Evolutionary conservation across 169 alveolate species (phyloP), one percentile per base, ranked within the genome.

Genomic region (Plasmodium knowlesi): DNA sequence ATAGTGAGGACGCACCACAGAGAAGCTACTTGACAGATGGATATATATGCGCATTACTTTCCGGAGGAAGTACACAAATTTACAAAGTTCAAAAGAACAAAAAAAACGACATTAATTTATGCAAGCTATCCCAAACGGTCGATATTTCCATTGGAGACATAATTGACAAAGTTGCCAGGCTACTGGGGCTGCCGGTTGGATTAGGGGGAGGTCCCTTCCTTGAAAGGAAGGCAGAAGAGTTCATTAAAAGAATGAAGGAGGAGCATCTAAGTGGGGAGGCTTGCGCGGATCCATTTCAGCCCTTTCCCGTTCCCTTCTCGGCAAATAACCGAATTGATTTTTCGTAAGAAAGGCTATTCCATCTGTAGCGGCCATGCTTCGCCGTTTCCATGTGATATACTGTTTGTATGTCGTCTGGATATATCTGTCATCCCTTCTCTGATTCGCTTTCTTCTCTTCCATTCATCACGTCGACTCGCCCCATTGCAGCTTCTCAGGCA

Each of bases 121-220:
- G 88, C 34, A 88, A 88, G 71, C 41, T 88, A 19, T 54, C 94
- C 6, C 78, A 78, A 25, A 88, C 94, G 43, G 88, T 88, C 50
- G 94, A 88, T 54, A 88, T 88, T 57, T 78, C 94, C 53, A 34
- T 88, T 28, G 94, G 94, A 39, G 94, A 88, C 70, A 80, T 88
- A 61, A 88, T 88, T 78, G 94, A 88, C 50, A 88, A 88, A 80
- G 37, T 88, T 57, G 72, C 94, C 2, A 78, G 94, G 72, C 34
- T 54, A n/a, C 85, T 88, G 53, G 74, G 82, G 19, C 83, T 88
- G 1, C 94, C 94, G 50, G 94, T 88, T 9, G 94, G 94, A 70
- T 88, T 88, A 67, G 94, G 94, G 25, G 94, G 94, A 73, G 94
- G 94, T 16, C 94, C 94, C 32, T 88, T 88, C 82, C 94, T 88